These are phyloP conservation scores for Cladosporium sp. DNA, from an alignment of 2,329 filamentous ascomycete species.

Conservation along the genomic window DNA sequence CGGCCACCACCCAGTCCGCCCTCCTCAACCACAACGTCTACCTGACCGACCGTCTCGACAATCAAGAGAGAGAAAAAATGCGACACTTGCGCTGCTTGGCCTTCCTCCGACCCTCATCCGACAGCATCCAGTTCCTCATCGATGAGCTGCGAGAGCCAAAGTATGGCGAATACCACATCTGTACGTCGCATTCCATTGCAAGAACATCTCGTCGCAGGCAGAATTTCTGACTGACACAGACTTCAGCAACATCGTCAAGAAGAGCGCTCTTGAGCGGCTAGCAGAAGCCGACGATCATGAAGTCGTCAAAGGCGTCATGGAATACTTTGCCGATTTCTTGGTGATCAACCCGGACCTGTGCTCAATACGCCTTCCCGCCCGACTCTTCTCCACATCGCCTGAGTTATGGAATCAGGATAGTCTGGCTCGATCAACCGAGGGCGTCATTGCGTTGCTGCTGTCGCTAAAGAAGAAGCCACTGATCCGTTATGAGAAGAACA, in stretches of 20 bases:
- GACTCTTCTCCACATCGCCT: conserved; percentile 43
- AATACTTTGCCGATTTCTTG: conserved; percentile 94
- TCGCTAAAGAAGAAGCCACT: conserved; percentile 95
- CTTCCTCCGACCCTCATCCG: conserved; percentile 85
- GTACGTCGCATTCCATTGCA: conserved; percentile 32
- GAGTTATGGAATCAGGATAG: conserved; percentile 91
- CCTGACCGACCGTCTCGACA: conserved; percentile 93
- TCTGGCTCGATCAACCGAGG: conserved; percentile 80
- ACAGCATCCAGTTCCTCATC: conserved; percentile 88
- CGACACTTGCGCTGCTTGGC: conserved; percentile 90
- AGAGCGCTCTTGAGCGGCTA: conserved; percentile 87
- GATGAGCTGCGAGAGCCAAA: conserved; percentile 94
- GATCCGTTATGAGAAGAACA: conserved; percentile 90
- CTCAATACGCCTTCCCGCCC: conserved; percentile 27
- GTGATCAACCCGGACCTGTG: conserved; percentile 87
- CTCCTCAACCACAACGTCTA: conserved; percentile 96
- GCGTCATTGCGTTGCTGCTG: conserved; percentile 75
- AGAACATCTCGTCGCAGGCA: conserved; percentile 16
- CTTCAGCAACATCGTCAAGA: conserved; percentile 96
- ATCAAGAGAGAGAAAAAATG: conserved; percentile 90
- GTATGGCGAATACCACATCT: conserved; percentile 95
- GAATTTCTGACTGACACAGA: conserved; percentile 46
- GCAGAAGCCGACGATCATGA: conserved; percentile 98
- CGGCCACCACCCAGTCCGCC: conserved; percentile 90
- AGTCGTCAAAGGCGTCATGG: conserved; percentile 88